Percentiles rank a stretch among this genome's conserved stretches.
Evolutionary conservation across 1,284 basidiomycete genomes (phyloP).

Genomic region (Ceratorhiza oryzae-sativae): DNA sequence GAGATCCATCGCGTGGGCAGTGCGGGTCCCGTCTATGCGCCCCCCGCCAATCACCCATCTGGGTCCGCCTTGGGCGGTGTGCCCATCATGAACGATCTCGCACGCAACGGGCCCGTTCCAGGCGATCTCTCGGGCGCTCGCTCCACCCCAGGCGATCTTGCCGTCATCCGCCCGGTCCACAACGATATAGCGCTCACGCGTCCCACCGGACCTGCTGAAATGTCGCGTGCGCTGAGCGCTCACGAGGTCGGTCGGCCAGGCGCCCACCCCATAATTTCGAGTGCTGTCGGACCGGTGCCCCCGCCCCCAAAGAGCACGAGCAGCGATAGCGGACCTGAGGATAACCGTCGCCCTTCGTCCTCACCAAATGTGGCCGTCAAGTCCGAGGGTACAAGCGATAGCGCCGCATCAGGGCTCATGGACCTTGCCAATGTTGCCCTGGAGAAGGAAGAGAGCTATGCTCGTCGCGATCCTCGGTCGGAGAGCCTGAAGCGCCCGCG

Average conservation of each 20-base stretch:
- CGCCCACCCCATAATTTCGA: not conserved
- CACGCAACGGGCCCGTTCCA: slow-evolving; percentile 10
- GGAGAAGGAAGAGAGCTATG: slow-evolving; percentile 22
- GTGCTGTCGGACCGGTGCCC: not conserved
- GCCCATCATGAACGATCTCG: slow-evolving; percentile 24
- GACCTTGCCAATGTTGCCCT: slow-evolving; percentile 29
- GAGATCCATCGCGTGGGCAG: slow-evolving; percentile 25
- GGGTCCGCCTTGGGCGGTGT: slow-evolving; percentile 12
- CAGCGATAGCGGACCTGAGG: slow-evolving; percentile 1
- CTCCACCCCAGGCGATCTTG: slow-evolving; percentile 2
- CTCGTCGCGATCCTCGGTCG: not conserved
- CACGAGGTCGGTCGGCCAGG: not conserved
- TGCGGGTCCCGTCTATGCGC: not conserved
- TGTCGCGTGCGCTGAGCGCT: slow-evolving; percentile 17
- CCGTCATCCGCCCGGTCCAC: not conserved
- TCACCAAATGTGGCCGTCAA: not conserved
- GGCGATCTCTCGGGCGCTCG: slow-evolving; percentile 3
- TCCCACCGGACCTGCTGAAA: not conserved
- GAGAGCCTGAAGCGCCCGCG: slow-evolving; percentile 21
- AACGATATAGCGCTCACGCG: slow-evolving; percentile 15
- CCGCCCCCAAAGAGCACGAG: slow-evolving; percentile 12
- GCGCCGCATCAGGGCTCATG: slow-evolving; percentile 13
- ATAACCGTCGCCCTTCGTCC: not conserved
- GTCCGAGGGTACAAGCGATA: not conserved
- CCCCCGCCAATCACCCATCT: not conserved